phyloP scores from a whole-genome alignment of 306 rosid species.

The Cicer pinnatifidum region DNA sequence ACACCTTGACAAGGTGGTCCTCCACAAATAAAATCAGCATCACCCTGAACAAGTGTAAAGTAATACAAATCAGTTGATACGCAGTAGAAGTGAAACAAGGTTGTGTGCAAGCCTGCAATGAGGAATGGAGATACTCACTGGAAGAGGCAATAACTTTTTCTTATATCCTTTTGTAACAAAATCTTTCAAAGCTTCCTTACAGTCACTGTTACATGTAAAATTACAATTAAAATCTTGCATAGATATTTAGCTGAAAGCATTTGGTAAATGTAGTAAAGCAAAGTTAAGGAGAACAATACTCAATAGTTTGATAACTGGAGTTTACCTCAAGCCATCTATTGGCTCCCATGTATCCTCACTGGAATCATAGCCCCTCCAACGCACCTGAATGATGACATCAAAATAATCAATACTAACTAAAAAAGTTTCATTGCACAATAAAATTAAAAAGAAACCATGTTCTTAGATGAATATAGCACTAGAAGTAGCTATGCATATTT shows the following conservation, averaged over 20 bases:
- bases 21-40: constrained; percentile 81
- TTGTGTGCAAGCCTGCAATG: background rate
- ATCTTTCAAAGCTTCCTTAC: constrained; percentile 43
- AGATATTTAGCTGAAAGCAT: background rate
- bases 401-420: background rate
- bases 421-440: background rate
- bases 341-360: constrained; percentile 60
- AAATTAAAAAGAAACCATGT: background rate
- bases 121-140: constrained; percentile 44
- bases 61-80: background rate
- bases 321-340: constrained; percentile 48
- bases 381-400: constrained; percentile 46
- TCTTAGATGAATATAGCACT: background rate
- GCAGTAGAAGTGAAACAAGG: background rate
- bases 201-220: constrained; percentile 45
- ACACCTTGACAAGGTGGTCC: constrained; percentile 96
- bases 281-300: background rate
- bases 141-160: constrained; percentile 54
- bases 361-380: constrained; percentile 53
- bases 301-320: background rate
- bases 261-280: background rate
- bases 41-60: constrained; percentile 56
- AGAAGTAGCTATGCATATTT: background rate
- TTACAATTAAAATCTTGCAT: constrained; percentile 23
- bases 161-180: constrained; percentile 49